Conservation (phyloP, 2,329 filamentous ascomycete species). For the Diaporthe ampelina region DNA sequence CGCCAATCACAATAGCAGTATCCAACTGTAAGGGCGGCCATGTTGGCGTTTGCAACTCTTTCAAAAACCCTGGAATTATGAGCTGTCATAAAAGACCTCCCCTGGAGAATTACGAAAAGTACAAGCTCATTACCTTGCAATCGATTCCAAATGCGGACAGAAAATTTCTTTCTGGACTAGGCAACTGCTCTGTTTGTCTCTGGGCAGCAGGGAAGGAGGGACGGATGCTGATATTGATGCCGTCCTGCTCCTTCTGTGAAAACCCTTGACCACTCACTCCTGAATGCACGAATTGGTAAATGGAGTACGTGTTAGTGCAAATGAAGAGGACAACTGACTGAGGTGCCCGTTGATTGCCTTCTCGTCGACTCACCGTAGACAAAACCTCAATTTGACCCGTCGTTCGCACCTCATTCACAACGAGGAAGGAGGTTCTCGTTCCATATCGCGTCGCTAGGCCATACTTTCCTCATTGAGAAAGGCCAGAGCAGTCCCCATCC, state of each 20-base stretch:
- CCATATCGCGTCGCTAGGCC: conserved; percentile 27
- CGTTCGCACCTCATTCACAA: not conserved
- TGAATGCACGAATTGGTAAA: too few species aligned
- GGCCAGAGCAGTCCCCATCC: not conserved
- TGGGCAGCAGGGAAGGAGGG: conserved; percentile 1
- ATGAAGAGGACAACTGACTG: too few species aligned
- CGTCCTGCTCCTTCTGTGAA: not conserved
- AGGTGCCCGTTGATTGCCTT: not conserved
- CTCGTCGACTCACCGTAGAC: not conserved
- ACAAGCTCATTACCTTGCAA: not conserved
- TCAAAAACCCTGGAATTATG: not conserved
- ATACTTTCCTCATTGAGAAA: conserved; percentile 20
- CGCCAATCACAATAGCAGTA: not conserved
- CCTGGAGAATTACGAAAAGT: not conserved
- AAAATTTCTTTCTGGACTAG: not conserved
- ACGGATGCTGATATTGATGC: conserved; percentile 22
- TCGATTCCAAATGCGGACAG: not conserved
- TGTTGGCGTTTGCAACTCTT: not conserved
- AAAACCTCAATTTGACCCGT: not conserved
- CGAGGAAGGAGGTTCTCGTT: conserved; percentile 3
- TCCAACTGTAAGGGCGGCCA: not conserved
- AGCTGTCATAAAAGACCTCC: not conserved
- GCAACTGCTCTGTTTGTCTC: conserved; percentile 1
- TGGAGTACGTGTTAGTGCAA: not conserved
- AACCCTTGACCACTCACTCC: not conserved